Base-by-base conservation (phyloP, 257 asterid genomes). In the Nicotiana benthamiana region DNA sequence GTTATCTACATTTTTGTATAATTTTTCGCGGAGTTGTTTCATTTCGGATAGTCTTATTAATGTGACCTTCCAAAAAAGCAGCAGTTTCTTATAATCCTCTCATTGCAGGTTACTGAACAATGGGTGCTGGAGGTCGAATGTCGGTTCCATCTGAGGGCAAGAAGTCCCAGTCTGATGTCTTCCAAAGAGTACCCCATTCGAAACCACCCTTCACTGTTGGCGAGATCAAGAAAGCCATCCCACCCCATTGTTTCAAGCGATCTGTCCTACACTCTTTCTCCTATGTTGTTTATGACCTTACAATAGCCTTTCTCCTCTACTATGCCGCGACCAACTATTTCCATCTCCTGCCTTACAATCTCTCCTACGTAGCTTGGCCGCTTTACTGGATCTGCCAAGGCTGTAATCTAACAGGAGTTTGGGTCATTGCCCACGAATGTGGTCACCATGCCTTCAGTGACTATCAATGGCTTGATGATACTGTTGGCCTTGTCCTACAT, bases 71-170 rank as follows among this genome's bases (percentile, higher is more conserved):
- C n/a, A 6, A 67, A 67, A 43, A 16, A 17, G 36, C 52, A 7
- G 34, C 16, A 32, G 3, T 27, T 67, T 43, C 46, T 18, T n/a
- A 30, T 30, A 28, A 16, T 28, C 26, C 5, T 61, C 36, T 36
- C 60, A 20, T 40, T 77, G 86, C 89, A 90, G 97, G 86, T 87
- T 70, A 83, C 82, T 84, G 84, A 86, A 83, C 88, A 87, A 91
- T 93, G 96, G 97, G 97, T 83, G 97, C 94, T 7, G 97, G 97
- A 75, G 97, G 97, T 82, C 84, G 97, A 54, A 92, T 89, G 92
- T 87, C 91, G 3, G 88, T 84, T 62, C 93, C 93, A 59, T 83
- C 85, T 0, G 87, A 84, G 87, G 91, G 90, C 9, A 87, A 88
- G 85, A 86, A 79, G 79, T 30, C 83, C 4, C 85, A 87, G 75